Conservation (phyloP, 352 stramenopile species). For the Pythium coloratum region DNA sequence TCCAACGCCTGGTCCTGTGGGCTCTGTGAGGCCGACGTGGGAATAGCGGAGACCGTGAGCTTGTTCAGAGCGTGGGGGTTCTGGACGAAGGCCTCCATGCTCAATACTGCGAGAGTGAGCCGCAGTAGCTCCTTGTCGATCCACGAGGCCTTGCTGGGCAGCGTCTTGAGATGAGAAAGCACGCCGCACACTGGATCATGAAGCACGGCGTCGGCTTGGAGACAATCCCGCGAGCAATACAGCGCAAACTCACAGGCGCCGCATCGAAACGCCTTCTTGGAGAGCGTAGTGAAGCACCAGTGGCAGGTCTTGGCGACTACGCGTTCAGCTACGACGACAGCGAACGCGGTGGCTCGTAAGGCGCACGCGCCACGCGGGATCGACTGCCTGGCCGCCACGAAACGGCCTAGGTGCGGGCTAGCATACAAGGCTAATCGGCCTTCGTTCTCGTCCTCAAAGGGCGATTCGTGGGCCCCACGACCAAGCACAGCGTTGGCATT, state of each 20-base stretch:
- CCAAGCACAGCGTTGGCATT: constrained; percentile 17
- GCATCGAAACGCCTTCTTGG: constrained; percentile 52
- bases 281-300: constrained; percentile 55
- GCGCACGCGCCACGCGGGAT: constrained; percentile 35
- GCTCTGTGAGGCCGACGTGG: background rate
- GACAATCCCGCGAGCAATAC: constrained; percentile 55
- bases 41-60: constrained; percentile 17
- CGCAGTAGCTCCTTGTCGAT: constrained; percentile 49
- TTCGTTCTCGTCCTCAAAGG: constrained; percentile 27
- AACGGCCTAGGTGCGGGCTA: constrained; percentile 32
- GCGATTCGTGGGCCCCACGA: constrained; percentile 21
- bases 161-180: constrained; percentile 26
- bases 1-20: constrained; percentile 1
- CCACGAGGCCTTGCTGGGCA: background rate
- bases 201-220: constrained; percentile 40
- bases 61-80: constrained; percentile 33
- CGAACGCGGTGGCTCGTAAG: constrained; percentile 50
- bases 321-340: constrained; percentile 43
- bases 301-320: constrained; percentile 40
- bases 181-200: constrained; percentile 53
- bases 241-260: constrained; percentile 47
- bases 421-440: constrained; percentile 24
- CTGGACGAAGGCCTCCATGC: constrained; percentile 52
- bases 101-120: constrained; percentile 51
- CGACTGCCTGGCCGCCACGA: constrained; percentile 30